Evolutionary conservation across 768 basidiomycete genomes (phyloP).

Genomic region (Russula vinacea): DNA sequence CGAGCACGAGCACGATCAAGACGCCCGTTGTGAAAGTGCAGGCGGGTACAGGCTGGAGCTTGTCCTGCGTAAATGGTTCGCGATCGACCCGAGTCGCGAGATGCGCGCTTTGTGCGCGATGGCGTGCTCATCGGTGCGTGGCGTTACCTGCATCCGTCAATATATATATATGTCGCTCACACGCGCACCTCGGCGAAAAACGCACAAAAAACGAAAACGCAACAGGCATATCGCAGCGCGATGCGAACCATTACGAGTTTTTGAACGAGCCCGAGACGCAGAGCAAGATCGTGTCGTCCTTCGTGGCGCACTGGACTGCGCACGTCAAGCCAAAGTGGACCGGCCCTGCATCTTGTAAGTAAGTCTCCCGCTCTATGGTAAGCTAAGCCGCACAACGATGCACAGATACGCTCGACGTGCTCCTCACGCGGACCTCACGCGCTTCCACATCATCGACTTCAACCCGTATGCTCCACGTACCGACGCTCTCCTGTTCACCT

Average conservation of each 20-base stretch:
- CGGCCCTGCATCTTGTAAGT: constrained; percentile 62
- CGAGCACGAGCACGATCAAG: too few relatives aligned
- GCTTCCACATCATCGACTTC: constrained; percentile 85
- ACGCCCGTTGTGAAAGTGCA: too few relatives aligned
- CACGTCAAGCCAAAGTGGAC: constrained; percentile 62
- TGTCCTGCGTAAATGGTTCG: constrained; percentile 86
- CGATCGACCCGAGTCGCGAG: constrained; percentile 80
- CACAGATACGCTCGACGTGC: constrained; percentile 82
- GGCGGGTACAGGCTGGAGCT: constrained; percentile 80
- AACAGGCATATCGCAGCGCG: constrained; percentile 86
- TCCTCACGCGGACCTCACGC: constrained; percentile 78
- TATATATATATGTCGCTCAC: too few relatives aligned
- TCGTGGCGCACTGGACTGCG: constrained; percentile 64
- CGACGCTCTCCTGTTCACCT: constrained; percentile 84
- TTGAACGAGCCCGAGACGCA: constrained; percentile 62
- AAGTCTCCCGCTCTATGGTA: too few relatives aligned
- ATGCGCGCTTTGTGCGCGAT: constrained; percentile 81
- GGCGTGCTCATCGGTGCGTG: constrained; percentile 69
- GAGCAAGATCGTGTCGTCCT: constrained; percentile 48
- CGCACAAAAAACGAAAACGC: too few relatives aligned
- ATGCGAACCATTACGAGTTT: constrained; percentile 85
- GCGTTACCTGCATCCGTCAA: too few relatives aligned
- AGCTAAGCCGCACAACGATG: too few relatives aligned
- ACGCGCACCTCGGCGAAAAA: too few relatives aligned
- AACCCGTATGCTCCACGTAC: constrained; percentile 84